Conservation (phyloP, 2,329 filamentous ascomycete species). For the Ophiostoma triangulosporum region DNA sequence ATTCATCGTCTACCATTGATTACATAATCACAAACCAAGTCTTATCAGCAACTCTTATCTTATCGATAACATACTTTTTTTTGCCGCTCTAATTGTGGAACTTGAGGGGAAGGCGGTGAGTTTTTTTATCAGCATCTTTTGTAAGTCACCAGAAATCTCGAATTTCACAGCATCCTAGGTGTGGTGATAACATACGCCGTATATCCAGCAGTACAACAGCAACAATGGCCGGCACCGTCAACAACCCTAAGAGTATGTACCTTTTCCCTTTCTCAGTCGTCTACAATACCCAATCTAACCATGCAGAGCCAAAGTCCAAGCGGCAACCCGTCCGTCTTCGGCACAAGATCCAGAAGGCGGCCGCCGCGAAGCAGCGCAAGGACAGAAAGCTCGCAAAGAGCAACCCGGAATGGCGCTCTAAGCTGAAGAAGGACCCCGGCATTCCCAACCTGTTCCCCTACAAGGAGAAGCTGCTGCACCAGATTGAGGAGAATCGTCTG, state of each 20-base stretch:
- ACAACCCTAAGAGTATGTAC: conserved; percentile 38
- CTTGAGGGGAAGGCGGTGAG: conserved; percentile 14
- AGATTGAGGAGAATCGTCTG: conserved; percentile 80
- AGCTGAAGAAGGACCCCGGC: conserved; percentile 93
- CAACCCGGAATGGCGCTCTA: conserved; percentile 93
- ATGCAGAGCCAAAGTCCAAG: conserved; percentile 83
- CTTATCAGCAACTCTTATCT: no score
- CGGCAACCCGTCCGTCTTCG: conserved; percentile 76
- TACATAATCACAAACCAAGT: not conserved
- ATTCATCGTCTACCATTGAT: no score
- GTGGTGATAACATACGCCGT: not conserved
- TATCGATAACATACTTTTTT: conserved; percentile 13
- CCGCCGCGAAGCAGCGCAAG: conserved; percentile 82
- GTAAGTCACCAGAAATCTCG: conserved; percentile 6
- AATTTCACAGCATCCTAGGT: not conserved
- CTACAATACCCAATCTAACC: conserved; percentile 5
- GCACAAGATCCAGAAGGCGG: conserved; percentile 91
- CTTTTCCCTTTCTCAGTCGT: not conserved
- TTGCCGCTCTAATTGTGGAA: conserved; percentile 9
- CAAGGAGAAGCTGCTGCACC: conserved; percentile 87
- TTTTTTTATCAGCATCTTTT: conserved; percentile 10
- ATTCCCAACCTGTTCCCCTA: conserved; percentile 96
- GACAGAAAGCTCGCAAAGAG: conserved; percentile 80
- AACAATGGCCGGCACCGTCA: conserved; percentile 39
- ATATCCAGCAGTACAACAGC: not conserved